Evolutionary conservation across 169 alveolate species (phyloP).

Genomic region (Babesia gibsoni): DNA sequence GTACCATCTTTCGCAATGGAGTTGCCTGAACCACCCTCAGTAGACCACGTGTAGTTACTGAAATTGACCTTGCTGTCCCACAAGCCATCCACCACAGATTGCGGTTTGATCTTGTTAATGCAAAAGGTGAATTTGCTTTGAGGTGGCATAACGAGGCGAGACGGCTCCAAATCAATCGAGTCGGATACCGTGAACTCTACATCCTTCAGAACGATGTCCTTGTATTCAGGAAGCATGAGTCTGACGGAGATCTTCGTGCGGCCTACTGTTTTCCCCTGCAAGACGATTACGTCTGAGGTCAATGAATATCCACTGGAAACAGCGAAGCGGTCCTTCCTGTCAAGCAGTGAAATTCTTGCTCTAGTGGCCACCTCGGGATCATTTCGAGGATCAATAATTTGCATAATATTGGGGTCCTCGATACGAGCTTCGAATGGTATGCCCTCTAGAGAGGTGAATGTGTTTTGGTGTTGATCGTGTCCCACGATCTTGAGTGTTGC

Average conservation of each 20-base stretch:
- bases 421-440: slow-evolving; percentile 49
- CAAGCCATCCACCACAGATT: not conserved
- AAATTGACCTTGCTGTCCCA: slow-evolving; percentile 12
- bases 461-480: slow-evolving; percentile 40
- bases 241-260: slow-evolving; percentile 30
- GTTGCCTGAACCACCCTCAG: slow-evolving; percentile 16
- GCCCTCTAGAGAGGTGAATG: slow-evolving; percentile 64
- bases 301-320: slow-evolving; percentile 33
- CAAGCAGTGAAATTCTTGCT: slow-evolving; percentile 33
- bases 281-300: slow-evolving; percentile 54
- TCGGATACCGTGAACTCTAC: slow-evolving; percentile 65
- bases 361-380: slow-evolving; percentile 60
- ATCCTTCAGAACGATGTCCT: slow-evolving; percentile 27
- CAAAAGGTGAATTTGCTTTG: slow-evolving; percentile 23
- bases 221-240: slow-evolving; percentile 50
- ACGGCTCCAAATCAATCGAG: slow-evolving; percentile 43
- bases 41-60: slow-evolving; percentile 54
- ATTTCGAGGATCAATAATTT: slow-evolving; percentile 33
- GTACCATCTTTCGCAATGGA: slow-evolving; percentile 12
- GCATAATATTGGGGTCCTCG: slow-evolving; percentile 32
- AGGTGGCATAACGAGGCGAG: slow-evolving; percentile 29
- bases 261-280: slow-evolving; percentile 62
- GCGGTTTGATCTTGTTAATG: slow-evolving; percentile 31
- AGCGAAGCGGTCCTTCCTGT: slow-evolving; percentile 31
- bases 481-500: slow-evolving; percentile 63